Evolutionary conservation across 176 grass and related monocot species (phyloP), one percentile per base, ranked within the genome.

Genomic region (Oryza glumipatula): DNA sequence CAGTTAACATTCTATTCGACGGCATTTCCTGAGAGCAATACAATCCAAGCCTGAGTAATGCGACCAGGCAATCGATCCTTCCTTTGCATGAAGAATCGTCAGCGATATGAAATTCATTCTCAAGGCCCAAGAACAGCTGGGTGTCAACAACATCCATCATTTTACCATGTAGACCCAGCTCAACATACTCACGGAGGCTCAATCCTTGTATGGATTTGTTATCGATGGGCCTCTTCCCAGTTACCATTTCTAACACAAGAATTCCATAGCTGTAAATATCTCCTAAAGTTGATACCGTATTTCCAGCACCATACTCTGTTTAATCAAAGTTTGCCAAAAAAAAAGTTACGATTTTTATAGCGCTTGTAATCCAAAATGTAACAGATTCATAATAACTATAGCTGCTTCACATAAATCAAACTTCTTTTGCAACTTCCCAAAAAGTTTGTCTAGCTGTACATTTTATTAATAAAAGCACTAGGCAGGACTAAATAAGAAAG

Each of bases 211-310:
- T 70, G 26, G 69, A 90, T 9, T 4, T 35, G 19, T 30, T 51
- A 13, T 88, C 88, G 0, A 85, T 90, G 7, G 88, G 91, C 19
- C 73, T 84, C 60, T 30, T 90, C 14, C 77, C 81, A 1, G 70
- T 90, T 19, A 82, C 39, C 36, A 67, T 87, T 56, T 93, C 88
- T 28, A 93, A 48, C 11, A 90, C 26, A 4, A 92, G 79, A 69
- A 92, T 80, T 30, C 86, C 90, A 17, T 83, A 89, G 14, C 83
- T 89, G 22, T 92, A 92, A 15, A 86, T 74, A 39, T 88, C 86
- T 72, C 90, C 90, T 54, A 83, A 46, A 3, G 26, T 79, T 5
- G 86, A 88, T 8, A 84, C 87, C 48, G 28, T 11, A 17, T 82
- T 86, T 44, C 74, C 87, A 33, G 46, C 46, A n/a, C 83, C 87